Percentiles rank a stretch among this genome's conserved stretches.
Evolutionary conservation across 2,329 filamentous ascomycete species (phyloP).

Genomic region (Tetracladium maxilliforme): DNA sequence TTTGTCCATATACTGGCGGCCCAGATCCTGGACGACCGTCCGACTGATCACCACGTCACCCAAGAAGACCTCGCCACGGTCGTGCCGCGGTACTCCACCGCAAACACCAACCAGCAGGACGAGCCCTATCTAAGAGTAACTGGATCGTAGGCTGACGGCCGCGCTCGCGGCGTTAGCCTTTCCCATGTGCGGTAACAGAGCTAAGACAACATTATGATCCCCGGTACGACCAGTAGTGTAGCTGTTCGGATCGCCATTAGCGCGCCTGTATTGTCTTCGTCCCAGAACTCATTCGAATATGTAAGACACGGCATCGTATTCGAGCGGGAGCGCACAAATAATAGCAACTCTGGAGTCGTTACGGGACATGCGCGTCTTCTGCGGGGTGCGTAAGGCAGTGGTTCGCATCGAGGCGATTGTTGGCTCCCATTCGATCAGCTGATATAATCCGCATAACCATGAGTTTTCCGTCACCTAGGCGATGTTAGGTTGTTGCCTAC

Average conservation of each 20-base stretch:
- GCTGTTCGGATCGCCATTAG: slow-evolving; percentile 7
- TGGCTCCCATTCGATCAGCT: no score
- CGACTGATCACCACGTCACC: slow-evolving; percentile 2
- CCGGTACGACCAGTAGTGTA: slow-evolving; percentile 14
- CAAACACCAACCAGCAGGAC: slow-evolving; percentile 1
- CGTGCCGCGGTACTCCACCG: background rate
- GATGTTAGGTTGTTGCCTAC: no score
- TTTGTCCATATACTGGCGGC: background rate
- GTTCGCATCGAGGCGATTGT: no score
- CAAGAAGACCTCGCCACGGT: background rate
- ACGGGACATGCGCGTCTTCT: no score
- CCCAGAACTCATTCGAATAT: slow-evolving; percentile 8
- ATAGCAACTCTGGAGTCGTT: slow-evolving; percentile 9
- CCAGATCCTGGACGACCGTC: background rate
- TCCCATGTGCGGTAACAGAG: slow-evolving; percentile 8
- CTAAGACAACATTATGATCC: slow-evolving; percentile 16
- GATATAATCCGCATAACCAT: no score
- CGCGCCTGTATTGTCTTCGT: slow-evolving; percentile 6
- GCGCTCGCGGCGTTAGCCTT: slow-evolving; percentile 6
- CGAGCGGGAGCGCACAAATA: slow-evolving; percentile 10
- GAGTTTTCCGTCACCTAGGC: no score
- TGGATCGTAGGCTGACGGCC: slow-evolving; percentile 1
- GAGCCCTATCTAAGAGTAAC: slow-evolving; percentile 1
- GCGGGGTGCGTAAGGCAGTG: no score
- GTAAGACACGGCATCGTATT: slow-evolving; percentile 6